Base-by-base conservation (phyloP, 176 grass and related monocot species). In the Leersia perrieri region DNA sequence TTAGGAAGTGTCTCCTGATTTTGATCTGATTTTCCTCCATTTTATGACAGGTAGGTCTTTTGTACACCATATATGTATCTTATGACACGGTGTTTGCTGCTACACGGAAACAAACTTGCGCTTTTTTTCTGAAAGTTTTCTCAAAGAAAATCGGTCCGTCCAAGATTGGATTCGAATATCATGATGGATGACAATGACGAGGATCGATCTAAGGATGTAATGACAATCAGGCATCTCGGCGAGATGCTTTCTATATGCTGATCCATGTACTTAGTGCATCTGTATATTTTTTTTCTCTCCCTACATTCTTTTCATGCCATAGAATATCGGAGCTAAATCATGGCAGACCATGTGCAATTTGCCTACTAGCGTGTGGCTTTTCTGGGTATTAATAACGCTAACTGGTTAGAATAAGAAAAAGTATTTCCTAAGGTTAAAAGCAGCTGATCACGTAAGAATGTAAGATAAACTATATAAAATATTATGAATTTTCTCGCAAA, bases 261-360 rank as follows among this genome's bases (percentile, higher is more conserved):
- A 11, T 45, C 42, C 13, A 47, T 62, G 22, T 57, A 57, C 53
- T 57, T 57, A 57, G 27, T 74, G 7, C 31, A n/a, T 58, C 3
- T 35, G 30, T 36, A 53, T 57, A n/a, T 75, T 61, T 11, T 45
- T 60, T 69, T 0, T 9, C 1, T 3, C 2, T 39, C 22, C 11
- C 7, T 66, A 5, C 15, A n/a, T 73, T 42, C 39, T 80, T 89
- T 81, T 34, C 4, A 80, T 33, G 38, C 22, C 47, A 53, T 53
- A 22, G 63, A 64, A 49, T 5, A 31, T 12, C 14, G 55, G 80
- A 77, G 28, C 30, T 33, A 65, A 70, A 85, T 85, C 40, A 89
- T 81, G 20, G 29, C 32, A 38, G 66, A 5, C 30, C 87, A 85
- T 77, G 77, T 72, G 87, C 53, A 58, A 31, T 22, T 41, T 58